phyloP scores from a whole-genome alignment of 768 basidiomycete genomes.

The Strobilomyces echinocephalus region DNA sequence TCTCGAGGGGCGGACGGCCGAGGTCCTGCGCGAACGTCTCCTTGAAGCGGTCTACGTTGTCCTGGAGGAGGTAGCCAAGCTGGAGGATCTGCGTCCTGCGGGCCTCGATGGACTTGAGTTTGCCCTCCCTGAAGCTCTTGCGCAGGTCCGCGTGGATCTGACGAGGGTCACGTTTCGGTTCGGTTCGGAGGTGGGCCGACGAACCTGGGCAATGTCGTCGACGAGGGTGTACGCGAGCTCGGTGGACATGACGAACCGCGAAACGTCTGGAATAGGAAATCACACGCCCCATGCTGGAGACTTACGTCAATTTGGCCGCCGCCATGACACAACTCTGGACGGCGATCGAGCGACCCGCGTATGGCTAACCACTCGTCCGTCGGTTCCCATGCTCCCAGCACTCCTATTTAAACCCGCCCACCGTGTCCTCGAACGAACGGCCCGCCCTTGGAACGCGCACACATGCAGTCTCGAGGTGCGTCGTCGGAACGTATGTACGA shows the following conservation, averaged over 20 bases:
- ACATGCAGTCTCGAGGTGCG: not conserved
- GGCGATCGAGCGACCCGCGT: not conserved
- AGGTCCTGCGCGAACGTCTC: conserved; percentile 59
- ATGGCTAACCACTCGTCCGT: too few species aligned
- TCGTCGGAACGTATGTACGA: not conserved
- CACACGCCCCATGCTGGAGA: too few species aligned
- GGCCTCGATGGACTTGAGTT: conserved; percentile 58
- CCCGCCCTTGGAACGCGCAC: too few species aligned
- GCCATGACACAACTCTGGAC: too few species aligned
- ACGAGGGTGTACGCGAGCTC: conserved; percentile 45
- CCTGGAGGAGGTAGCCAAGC: conserved; percentile 67
- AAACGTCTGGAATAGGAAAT: too few species aligned
- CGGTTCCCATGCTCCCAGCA: too few species aligned
- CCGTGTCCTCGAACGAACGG: too few species aligned
- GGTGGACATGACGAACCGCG: conserved; percentile 16
- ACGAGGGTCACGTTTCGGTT: not conserved
- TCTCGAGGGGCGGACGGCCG: conserved; percentile 57
- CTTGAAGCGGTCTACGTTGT: conserved; percentile 60
- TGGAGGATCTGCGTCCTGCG: conserved; percentile 75
- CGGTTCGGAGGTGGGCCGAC: not conserved
- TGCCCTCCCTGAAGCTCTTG: conserved; percentile 60
- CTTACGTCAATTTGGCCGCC: too few species aligned
- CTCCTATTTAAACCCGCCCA: not conserved
- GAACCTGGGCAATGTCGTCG: conserved; percentile 49
- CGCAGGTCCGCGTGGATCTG: conserved; percentile 56